phyloP scores from a whole-genome alignment of 2,329 filamentous ascomycete genomes.

The Rutstroemia sp. region DNA sequence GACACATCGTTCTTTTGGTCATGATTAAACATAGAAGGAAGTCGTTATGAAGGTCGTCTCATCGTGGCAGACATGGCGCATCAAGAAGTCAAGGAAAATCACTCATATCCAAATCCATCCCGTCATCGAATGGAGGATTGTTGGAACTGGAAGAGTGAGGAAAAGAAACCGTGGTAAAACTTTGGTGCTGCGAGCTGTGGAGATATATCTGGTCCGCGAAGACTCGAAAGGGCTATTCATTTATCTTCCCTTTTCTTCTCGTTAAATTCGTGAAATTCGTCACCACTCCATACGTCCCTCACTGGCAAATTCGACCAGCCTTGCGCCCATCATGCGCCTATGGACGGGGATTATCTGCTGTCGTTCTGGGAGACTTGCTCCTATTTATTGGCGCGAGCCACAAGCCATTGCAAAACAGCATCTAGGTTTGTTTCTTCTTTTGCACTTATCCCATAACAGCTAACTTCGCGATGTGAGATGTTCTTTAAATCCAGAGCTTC shows the following conservation, averaged over 20 bases:
- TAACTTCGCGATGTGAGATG: conserved; percentile 88
- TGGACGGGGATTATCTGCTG: neutral
- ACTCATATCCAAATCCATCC: neutral
- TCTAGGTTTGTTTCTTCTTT: conserved; percentile 99
- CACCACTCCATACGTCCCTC: neutral
- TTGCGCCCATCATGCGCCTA: neutral
- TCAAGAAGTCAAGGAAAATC: conserved; percentile 11
- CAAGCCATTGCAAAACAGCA: conserved; percentile 92
- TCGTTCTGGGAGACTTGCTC: neutral
- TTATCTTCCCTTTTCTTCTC: conserved; percentile 46
- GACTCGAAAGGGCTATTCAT: conserved; percentile 29
- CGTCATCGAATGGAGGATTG: neutral
- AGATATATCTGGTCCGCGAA: conserved; percentile 40
- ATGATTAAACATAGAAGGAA: conserved; percentile 1
- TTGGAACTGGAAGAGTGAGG: neutral
- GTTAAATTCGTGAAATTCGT: conserved; percentile 40
- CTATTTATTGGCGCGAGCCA: conserved; percentile 77
- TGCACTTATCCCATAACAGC: conserved; percentile 96
- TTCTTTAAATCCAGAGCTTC: conserved; percentile 83
- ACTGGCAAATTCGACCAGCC: neutral
- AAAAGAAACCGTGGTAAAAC: conserved; percentile 10
- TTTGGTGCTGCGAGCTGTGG: conserved; percentile 27
- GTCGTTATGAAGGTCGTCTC: conserved; percentile 24
- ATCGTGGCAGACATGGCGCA: conserved; percentile 15
- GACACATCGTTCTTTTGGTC: neutral